These are phyloP conservation scores for Aspergillus wentii DNA, from an alignment of 495 filamentous ascomycete species.

Conservation along the genomic window DNA sequence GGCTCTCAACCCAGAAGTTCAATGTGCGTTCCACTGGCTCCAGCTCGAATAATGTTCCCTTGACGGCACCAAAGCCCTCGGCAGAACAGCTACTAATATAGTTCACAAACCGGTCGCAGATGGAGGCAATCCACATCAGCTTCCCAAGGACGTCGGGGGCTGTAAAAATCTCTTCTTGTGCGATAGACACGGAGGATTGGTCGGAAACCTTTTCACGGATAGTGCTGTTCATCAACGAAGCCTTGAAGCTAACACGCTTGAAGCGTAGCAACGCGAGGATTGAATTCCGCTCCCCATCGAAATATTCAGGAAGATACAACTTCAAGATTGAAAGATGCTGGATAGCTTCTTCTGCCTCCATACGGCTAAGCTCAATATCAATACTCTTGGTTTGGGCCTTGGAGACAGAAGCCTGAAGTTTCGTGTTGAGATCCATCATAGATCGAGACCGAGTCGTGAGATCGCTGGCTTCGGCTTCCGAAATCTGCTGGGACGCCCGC, in stretches of 20 bases:
- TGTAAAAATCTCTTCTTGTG: slow-evolving; percentile 69
- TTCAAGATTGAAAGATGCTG: slow-evolving; percentile 85
- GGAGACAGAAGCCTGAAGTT: slow-evolving; percentile 79
- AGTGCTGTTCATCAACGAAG: slow-evolving; percentile 69
- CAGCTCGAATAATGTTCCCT: slow-evolving; percentile 77
- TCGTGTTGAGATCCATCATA: slow-evolving; percentile 95
- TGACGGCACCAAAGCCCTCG: slow-evolving; percentile 70
- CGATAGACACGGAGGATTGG: slow-evolving; percentile 47
- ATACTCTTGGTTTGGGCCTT: slow-evolving; percentile 93
- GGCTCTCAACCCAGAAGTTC: slow-evolving; percentile 80
- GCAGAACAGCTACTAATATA: slow-evolving; percentile 69
- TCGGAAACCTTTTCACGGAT: slow-evolving; percentile 69
- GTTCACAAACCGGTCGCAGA: slow-evolving; percentile 80
- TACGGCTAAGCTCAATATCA: slow-evolving; percentile 78
- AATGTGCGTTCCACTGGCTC: slow-evolving; percentile 89
- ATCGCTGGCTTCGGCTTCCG: slow-evolving; percentile 86
- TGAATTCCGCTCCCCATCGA: slow-evolving; percentile 72
- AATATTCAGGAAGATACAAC: slow-evolving; percentile 86
- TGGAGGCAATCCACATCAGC: slow-evolving; percentile 73
- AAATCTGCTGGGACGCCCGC: slow-evolving; percentile 82
- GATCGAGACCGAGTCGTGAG: slow-evolving; percentile 77
- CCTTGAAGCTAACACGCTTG: slow-evolving; percentile 85
- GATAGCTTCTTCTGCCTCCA: slow-evolving; percentile 84
- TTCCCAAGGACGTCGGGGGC: slow-evolving; percentile 80
- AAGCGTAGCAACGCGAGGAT: slow-evolving; percentile 81